Percentiles rank a stretch among this genome's conserved stretches.
Conservation (phyloP, 1,284 basidiomycete genomes). For the Cutaneotrichosporon dermatis region DNA sequence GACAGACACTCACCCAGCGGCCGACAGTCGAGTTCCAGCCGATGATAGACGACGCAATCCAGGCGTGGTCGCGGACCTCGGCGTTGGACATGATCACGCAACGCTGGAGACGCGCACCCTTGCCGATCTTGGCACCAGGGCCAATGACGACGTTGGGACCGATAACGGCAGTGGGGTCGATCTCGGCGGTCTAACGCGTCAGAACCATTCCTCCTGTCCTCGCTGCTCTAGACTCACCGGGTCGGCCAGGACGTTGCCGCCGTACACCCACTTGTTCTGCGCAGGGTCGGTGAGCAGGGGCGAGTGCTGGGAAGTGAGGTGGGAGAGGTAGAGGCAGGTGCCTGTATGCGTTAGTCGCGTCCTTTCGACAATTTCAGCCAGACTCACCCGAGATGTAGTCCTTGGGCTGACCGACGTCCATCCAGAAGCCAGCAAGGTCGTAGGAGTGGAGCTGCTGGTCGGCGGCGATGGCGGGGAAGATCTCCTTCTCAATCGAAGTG, state of each 20-base stretch:
- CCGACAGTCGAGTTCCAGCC: constrained; percentile 56
- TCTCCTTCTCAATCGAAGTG: constrained; percentile 56
- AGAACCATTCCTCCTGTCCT: too few species aligned
- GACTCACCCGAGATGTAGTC: constrained; percentile 48
- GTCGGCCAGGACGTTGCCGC: constrained; percentile 53
- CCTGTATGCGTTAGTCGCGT: constrained; percentile 26
- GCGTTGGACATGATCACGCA: constrained; percentile 54
- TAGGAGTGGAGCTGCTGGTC: constrained; percentile 54
- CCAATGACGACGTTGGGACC: constrained; percentile 56
- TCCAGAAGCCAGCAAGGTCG: constrained; percentile 56
- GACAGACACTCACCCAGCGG: constrained; percentile 47
- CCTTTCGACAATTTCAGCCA: too few species aligned
- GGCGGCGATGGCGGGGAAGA: constrained; percentile 53
- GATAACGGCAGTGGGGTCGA: constrained; percentile 53
- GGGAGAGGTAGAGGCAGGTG: constrained; percentile 55
- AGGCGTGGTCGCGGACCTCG: constrained; percentile 53
- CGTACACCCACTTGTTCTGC: constrained; percentile 53
- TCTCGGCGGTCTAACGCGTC: constrained; percentile 47
- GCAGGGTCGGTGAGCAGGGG: constrained; percentile 50
- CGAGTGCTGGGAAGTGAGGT: constrained; percentile 51
- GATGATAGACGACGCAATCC: constrained; percentile 54
- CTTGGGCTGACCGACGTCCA: constrained; percentile 57
- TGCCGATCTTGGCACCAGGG: constrained; percentile 52
- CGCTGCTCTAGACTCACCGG: constrained; percentile 35
- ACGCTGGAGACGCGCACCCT: constrained; percentile 54